Evolutionary conservation across 345 rosid genomes (phyloP), one percentile per base, ranked within the genome.

Genomic region (Syzygium aromaticum): DNA sequence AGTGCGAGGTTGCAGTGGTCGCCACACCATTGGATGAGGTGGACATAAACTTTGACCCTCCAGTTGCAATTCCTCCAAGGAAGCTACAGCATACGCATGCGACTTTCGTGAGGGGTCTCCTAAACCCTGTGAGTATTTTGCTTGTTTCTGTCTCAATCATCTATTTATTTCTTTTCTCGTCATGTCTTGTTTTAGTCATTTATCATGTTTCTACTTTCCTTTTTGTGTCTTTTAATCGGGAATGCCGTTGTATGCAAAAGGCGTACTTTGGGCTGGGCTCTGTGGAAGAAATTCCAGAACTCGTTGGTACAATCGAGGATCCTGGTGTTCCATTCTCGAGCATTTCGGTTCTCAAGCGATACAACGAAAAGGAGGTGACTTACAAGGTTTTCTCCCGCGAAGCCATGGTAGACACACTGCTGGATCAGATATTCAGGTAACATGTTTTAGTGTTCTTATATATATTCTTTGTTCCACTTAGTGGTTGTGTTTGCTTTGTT

Each of bases 21-120:
- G 97, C 99, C 87, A 93, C 97, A 51, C 99, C 99, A 8, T 88
- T 97, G n/a, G 98, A 96, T 61, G 98, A 97, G 85, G 89, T 93
- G 77, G 88, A 92, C 90, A 92, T 97, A 87, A 93, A 86, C 82
- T 95, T 97, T 84, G 87, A 90, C 30, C 98, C 99, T 59, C 88
- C 91, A 25, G 88, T 95, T 86, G 93, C 96, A 40, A 64, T 97
- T 90, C 98, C 99, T 9, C 89, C 89, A 78, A 93, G 98, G 92
- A 91, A 94, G 85, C 88, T 97, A 64, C 99, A 97, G 91, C 99
- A 96, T 87, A 96, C 99, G 6, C 96, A 95, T 88, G 93, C 98
- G 22, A 97, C 98, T 51, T 96, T 97, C 82, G 95, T 95, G 88
- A 95, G 98, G 86, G 99, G 99, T 52, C 90, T 95, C 85, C 86